Base-by-base conservation (phyloP, 176 grass and related monocot species). In the Coix lacrymajobi region DNA sequence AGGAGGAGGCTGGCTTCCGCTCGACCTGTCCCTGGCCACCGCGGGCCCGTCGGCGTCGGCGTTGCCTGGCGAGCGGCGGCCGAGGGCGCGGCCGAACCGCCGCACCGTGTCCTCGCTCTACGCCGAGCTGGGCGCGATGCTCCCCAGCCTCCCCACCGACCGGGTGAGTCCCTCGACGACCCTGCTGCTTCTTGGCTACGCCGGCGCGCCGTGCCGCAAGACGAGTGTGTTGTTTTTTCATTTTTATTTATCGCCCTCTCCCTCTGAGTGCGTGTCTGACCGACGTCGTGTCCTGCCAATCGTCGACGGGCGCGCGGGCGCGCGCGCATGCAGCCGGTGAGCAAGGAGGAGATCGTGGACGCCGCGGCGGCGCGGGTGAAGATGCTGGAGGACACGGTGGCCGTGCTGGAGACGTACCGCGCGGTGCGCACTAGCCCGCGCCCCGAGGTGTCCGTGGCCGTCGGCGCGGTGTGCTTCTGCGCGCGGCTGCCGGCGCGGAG, bases 371-470 rank as follows among this genome's bases (percentile, higher is more conserved):
- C 5, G 81, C 76, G 66, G 4, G 38, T 89, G 48, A 67, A 58
- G 87, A 38, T 33, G 48, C 62, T 89, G 48, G 69, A 60, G 87
- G 76, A 75, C 28, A 79, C 76, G 49, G 81, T 13, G n/a, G 69
- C 38, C n/a, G 69, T 80, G 76, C 87, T 84, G 37, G 81, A 84
- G 48, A 52, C 87, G 76, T 84, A 74, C 76, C 71, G 62, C 11
- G 48, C 48, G 30, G 61, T 80, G 49, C 60, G 63, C 1, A 6
- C 7, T 39, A 7, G 14, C 13, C 66, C 68, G 16, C 14, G 16
- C 17, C 1, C 63, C 20, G 54, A 61, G 33, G 79, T 38, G 15
- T 65, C 74, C 12, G 64, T 74, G 7, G 38, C 48, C 69, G 44
- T 63, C 16, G 69, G 44, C n/a, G 54, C 76, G 3, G 81, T 84